Evolutionary conservation across 306 rosid genomes (phyloP), one percentile per base, ranked within the genome.

Genomic region (Psophocarpus tetragonolobus): DNA sequence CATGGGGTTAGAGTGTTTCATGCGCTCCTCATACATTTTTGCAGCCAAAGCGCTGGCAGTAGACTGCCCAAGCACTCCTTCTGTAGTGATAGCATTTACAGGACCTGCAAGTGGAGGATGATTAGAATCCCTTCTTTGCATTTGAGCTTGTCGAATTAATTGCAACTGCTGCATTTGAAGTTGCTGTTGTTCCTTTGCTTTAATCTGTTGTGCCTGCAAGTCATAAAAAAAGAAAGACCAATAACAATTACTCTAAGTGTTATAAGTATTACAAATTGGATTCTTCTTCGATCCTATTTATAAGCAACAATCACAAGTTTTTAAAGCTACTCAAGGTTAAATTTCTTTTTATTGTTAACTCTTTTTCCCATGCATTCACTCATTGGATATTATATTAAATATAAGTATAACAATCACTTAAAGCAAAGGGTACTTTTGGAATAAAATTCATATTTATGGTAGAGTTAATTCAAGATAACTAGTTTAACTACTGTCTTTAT

Each of bases 81-180:
- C 98, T 61, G 98, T 73, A 48, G 84, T 62, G 41, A 94, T 87
- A 32, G 87, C 70, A 83, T 84, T 91, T 67, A 87, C 84, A 14
- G 92, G 82, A 85, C 93, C 81, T 56, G 92, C 87, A 75, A 91
- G 84, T 14, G 96, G 81, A 69, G 96, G 89, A 69, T 87, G 92
- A 83, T 78, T 89, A 71, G 96, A 85, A 82, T 91, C 96, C 86
- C 98, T 88, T 58, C 97, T 84, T 80, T 94, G 98, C 82, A 91
- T 39, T 71, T 94, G 98, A 84, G 93, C 94, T 51, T 91, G 98
- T 44, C 94, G 96, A 89, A 94, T 81, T 63, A 91, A 80, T 71
- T 94, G 98, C 79, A 91, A 39, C 81, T 94, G 97, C 85, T 91
- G 98, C 85, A 94, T 85, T 84, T 90, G 94, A 80, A 94, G 62